These are phyloP conservation scores for Blastobotrys ciferrii DNA, from an alignment of 1,139 yeast genomes.

Conservation along the genomic window DNA sequence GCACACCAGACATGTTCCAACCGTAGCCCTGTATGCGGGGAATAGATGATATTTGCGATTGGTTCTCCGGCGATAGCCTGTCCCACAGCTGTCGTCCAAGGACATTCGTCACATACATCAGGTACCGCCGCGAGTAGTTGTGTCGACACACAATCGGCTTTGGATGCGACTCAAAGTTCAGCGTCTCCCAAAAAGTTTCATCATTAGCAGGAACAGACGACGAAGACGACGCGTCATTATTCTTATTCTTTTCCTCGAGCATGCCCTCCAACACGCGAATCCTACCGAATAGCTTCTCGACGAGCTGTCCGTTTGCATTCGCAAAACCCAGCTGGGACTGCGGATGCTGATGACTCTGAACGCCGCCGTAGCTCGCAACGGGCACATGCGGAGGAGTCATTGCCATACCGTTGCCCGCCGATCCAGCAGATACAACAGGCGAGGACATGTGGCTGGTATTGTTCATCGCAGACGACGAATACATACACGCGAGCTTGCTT, in stretches of 20 bases:
- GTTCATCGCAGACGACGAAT: slow-evolving; percentile 15
- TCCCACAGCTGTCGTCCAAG: slow-evolving; percentile 45
- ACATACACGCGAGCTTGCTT: slow-evolving; percentile 46
- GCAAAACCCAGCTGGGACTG: not conserved
- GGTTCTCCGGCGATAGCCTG: slow-evolving; percentile 42
- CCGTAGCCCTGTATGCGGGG: slow-evolving; percentile 63
- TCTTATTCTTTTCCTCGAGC: slow-evolving; percentile 1
- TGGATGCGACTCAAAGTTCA: slow-evolving; percentile 6
- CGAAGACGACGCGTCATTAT: not conserved
- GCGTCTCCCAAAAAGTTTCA: not conserved
- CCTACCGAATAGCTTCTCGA: slow-evolving; percentile 11
- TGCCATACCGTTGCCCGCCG: not conserved
- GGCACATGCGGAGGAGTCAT: not conserved
- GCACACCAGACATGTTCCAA: slow-evolving; percentile 62
- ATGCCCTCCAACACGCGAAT: slow-evolving; percentile 11
- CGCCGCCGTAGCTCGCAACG: not conserved
- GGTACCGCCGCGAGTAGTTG: slow-evolving; percentile 45
- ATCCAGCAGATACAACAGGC: not conserved
- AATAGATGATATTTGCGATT: slow-evolving; percentile 39
- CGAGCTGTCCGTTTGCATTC: not conserved
- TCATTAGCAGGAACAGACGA: slow-evolving; percentile 3
- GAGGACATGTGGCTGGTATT: not conserved
- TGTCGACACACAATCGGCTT: slow-evolving; percentile 8
- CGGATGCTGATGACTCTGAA: not conserved
- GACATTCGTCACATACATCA: slow-evolving; percentile 41